Evolutionary conservation across 371 early-diverging fungal species (phyloP).

Genomic region (Mucor sp.): DNA sequence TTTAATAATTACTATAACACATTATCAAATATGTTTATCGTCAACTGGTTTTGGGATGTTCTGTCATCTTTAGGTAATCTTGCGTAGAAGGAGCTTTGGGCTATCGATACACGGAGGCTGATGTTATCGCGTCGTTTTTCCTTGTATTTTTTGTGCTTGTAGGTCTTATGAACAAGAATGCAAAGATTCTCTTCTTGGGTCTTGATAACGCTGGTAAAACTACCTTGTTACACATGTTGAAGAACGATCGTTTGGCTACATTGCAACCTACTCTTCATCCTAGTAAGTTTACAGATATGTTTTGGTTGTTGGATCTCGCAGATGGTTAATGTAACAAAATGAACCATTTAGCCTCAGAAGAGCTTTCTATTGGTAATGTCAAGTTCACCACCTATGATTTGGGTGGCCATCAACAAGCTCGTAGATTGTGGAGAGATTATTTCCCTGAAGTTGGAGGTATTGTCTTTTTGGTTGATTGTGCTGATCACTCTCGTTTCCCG

Average conservation of each 20-base stretch:
- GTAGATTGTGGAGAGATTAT: conserved; percentile 98
- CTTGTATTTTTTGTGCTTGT: neutral
- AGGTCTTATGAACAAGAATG: conserved; percentile 98
- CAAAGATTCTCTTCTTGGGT: conserved; percentile 99
- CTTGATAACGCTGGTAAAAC: conserved; percentile 99
- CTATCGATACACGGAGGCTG: neutral
- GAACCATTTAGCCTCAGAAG: conserved; percentile 82
- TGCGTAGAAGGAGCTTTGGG: neutral
- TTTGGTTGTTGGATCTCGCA: neutral
- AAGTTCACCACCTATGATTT: conserved; percentile 97
- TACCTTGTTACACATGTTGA: conserved; percentile 98
- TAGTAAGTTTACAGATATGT: conserved; percentile 63
- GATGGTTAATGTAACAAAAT: neutral
- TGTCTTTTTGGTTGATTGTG: conserved; percentile 95
- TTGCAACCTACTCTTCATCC: conserved; percentile 99
- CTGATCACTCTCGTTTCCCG: conserved; percentile 81
- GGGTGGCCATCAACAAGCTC: conserved; percentile 97
- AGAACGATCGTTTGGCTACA: conserved; percentile 96
- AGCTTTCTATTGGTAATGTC: conserved; percentile 94
- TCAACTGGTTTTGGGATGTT: conserved; percentile 26
- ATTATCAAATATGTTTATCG: conserved; percentile 15
- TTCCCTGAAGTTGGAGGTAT: conserved; percentile 97
- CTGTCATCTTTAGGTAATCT: conserved; percentile 21
- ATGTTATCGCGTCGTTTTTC: neutral
- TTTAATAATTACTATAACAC: conserved; percentile 1